Base-by-base conservation (phyloP, 495 filamentous ascomycete species). In the Trichoderma orchidacearum region DNA sequence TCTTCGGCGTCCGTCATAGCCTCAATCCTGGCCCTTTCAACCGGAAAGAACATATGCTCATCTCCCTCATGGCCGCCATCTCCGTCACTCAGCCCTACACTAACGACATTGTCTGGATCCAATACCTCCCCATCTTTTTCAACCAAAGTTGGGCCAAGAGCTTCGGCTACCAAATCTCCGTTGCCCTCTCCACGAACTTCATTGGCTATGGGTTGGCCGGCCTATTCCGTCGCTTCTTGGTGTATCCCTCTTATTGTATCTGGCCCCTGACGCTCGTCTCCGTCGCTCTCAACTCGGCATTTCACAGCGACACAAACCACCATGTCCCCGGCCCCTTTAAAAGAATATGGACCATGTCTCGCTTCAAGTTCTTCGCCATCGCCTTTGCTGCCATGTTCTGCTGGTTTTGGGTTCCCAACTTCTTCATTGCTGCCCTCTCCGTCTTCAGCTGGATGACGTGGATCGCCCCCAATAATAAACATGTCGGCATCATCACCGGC, bases 221-320 rank as follows among this genome's bases (percentile, higher is more conserved):
- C 1, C 63, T 82, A 57, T 72, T 71, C 53, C 70, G 78, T 13
- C 72, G 77, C 28, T 84, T 80, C 70, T 68, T 84, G 21, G 80
- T 84, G 27, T 74, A 75, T 45, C 72, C 72, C 5, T 64, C 71
- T 0, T 68, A 68, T 56, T 72, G 69, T 54, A 68, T 75, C n/a
- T 75, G 72, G 72, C 72, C 72, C 0, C 58, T 63, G 17, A 69
- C 70, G 5, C 54, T 75, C 23, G 68, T 72, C 3, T 72, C 70
- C 18, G 72, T 75, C 21, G 71, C 72, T 7, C 63, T 75, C 3
- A 75, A 75, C 62, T 61, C 64, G n/a, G 72, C 72, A 7, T 70
- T 75, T 58, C 72, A 75, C 53, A 64, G 68, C 56, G 56, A 65
- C n/a, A 61, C 63, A 54, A 62, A 65, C 13, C 23, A 61, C 0